Evolutionary conservation across 1,284 basidiomycete genomes (phyloP).

Genomic region (Ceratobasidium sp.): DNA sequence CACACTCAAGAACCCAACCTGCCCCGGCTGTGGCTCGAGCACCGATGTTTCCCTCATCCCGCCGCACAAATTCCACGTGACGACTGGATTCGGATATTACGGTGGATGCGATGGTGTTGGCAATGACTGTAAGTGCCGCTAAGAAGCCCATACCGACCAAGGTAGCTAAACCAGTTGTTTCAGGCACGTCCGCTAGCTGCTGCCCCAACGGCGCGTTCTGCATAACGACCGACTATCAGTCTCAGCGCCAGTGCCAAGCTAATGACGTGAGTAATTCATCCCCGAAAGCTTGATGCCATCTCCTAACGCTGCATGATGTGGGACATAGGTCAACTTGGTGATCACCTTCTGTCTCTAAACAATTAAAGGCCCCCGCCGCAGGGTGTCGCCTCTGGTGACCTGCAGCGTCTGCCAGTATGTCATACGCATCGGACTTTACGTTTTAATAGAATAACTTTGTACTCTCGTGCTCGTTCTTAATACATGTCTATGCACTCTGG

Average conservation of each 20-base stretch:
- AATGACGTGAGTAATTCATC: no score
- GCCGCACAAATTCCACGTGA: conserved; percentile 58
- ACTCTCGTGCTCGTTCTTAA: no score
- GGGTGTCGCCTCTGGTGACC: neutral
- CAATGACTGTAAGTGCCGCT: no score
- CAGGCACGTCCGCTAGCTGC: conserved; percentile 50
- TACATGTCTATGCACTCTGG: no score
- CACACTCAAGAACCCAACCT: no score
- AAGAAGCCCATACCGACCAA: no score
- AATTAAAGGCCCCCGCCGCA: neutral
- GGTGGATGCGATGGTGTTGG: conserved; percentile 59
- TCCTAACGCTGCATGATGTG: neutral
- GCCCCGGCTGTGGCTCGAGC: conserved; percentile 58
- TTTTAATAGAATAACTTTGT: no score
- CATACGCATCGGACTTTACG: no score
- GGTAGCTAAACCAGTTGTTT: conserved; percentile 40
- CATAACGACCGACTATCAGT: conserved; percentile 53
- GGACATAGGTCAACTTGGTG: conserved; percentile 49
- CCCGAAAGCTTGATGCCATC: conserved; percentile 52
- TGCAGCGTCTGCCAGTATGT: neutral
- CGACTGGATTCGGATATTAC: conserved; percentile 59
- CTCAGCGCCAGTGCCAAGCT: no score
- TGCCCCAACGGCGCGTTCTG: conserved; percentile 54
- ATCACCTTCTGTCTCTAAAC: conserved; percentile 49
- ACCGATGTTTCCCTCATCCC: conserved; percentile 61